phyloP scores from a whole-genome alignment of 2,329 filamentous ascomycete genomes.

The Rugonectria rugulosa region DNA sequence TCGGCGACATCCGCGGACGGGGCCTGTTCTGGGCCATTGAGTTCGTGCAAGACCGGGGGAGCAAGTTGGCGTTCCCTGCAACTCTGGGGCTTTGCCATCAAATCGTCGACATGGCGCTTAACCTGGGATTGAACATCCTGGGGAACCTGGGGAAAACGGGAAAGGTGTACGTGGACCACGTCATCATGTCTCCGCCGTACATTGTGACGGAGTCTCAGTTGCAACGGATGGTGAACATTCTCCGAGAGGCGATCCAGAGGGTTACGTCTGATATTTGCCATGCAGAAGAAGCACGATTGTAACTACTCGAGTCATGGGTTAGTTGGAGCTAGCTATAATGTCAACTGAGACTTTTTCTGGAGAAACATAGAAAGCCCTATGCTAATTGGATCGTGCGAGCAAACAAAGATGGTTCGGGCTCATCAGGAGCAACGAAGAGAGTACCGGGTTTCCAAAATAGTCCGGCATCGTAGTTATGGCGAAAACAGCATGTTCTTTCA shows the following conservation, averaged over 20 bases:
- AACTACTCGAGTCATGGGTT: too few relatives aligned
- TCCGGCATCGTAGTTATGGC: too few relatives aligned
- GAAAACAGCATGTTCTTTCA: too few relatives aligned
- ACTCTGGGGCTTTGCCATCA: slow-evolving; percentile 3
- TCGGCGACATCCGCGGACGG: slow-evolving; percentile 16
- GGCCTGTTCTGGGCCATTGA: slow-evolving; percentile 22
- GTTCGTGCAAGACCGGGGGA: slow-evolving; percentile 10
- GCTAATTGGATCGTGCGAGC: too few relatives aligned
- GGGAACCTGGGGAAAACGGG: slow-evolving; percentile 12
- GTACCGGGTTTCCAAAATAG: too few relatives aligned
- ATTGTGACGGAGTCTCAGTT: slow-evolving; percentile 13
- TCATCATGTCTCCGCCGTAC: slow-evolving; percentile 14
- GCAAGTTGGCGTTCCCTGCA: slow-evolving; percentile 1
- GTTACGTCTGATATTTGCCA: slow-evolving; percentile 26
- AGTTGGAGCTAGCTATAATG: too few relatives aligned
- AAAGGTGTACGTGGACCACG: slow-evolving; percentile 12
- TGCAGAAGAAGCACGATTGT: too few relatives aligned
- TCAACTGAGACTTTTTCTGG: too few relatives aligned
- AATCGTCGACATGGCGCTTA: background rate
- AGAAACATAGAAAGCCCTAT: too few relatives aligned
- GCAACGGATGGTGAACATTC: slow-evolving; percentile 3
- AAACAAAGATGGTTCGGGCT: too few relatives aligned
- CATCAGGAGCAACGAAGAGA: too few relatives aligned
- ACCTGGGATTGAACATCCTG: slow-evolving; percentile 16
- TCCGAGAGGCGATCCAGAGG: slow-evolving; percentile 11